These are phyloP conservation scores for Auricularia sp. DNA, from an alignment of 768 basidiomycete genomes.

Conservation along the genomic window DNA sequence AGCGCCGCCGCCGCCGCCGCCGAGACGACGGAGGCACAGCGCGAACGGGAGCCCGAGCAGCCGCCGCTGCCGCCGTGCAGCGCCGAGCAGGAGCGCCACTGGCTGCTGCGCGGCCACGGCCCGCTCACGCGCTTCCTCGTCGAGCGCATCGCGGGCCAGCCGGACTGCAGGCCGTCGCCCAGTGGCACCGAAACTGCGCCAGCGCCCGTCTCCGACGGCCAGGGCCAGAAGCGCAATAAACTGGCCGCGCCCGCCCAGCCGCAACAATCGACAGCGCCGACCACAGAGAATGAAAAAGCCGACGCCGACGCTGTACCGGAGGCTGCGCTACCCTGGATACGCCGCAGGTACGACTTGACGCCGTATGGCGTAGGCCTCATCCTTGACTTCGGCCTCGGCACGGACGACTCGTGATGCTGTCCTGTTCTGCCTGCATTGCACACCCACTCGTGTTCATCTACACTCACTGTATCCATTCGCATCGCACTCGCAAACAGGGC, in stretches of 20 bases:
- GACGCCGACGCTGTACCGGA: background rate
- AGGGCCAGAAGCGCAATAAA: background rate
- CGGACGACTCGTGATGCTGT: background rate
- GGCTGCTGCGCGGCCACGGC: background rate
- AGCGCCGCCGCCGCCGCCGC: background rate
- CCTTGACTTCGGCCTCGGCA: conserved; percentile 46
- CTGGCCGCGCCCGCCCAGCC: too few species aligned
- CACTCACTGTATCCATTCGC: too few species aligned
- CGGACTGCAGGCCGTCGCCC: background rate
- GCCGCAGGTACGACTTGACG: conserved; percentile 57
- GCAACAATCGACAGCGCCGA: too few species aligned
- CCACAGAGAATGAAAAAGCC: too few species aligned
- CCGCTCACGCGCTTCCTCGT: background rate
- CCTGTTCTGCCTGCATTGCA: too few species aligned
- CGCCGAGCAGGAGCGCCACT: conserved; percentile 9
- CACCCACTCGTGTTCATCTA: too few species aligned
- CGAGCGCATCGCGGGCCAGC: background rate
- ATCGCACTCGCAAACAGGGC: too few species aligned
- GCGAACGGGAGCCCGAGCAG: conserved; percentile 20
- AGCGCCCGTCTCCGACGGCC: background rate
- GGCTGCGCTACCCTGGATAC: conserved; percentile 16
- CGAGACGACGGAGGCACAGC: background rate
- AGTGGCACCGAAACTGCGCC: background rate
- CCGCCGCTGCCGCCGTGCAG: conserved; percentile 12
- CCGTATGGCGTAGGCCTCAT: conserved; percentile 62